Evolutionary conservation across 495 filamentous ascomycete species (phyloP), one percentile per base, ranked within the genome.

Genomic region (Cenococcum geophilum): DNA sequence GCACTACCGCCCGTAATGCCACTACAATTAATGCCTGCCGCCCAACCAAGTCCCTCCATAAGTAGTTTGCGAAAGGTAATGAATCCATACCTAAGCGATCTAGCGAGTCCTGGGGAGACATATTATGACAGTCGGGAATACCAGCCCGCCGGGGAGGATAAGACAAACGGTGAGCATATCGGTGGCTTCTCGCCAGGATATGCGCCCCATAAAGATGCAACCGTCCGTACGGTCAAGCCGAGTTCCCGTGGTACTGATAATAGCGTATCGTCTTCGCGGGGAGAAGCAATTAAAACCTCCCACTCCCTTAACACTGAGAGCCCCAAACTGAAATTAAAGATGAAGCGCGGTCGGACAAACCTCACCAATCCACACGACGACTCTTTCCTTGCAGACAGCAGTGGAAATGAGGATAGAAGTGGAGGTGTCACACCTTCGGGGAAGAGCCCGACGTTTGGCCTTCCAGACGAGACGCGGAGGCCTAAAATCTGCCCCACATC

Each of bases 31-130:
- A 63, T 58, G 20, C 70, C 64, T 68, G 42, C 62, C 49, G 70
- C 77, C 20, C 70, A 80, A 59, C 75, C 77, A 40, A 96, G 91
- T 68, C 90, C 93, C n/a, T 63, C 64, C 2, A 83, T 87, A 6
- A 92, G 88, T 69, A 97, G 92, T 70, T 76, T 97, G 67, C 83
- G 89, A 36, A 80, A 89, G 73, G 87, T 89, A 35, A 97, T 97
- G 93, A 87, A 89, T 70, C 91, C 90, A 45, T 97, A 89, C 68
- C 76, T 96, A 23, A 55, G 71, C 68, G 40, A 64, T 35, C 58
- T 73, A 59, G 55, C 58, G 61, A 59, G 68, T 65, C 49, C 64
- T 16, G 4, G 55, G 55, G 42, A 63, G 61, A 50, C 64, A 12
- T 62, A 67, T 21, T 61, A 62, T 57, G 68, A 71, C 47, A 16